Conservation (phyloP, 148 eudicot genomes). For the Linanthus parryae region DNA sequence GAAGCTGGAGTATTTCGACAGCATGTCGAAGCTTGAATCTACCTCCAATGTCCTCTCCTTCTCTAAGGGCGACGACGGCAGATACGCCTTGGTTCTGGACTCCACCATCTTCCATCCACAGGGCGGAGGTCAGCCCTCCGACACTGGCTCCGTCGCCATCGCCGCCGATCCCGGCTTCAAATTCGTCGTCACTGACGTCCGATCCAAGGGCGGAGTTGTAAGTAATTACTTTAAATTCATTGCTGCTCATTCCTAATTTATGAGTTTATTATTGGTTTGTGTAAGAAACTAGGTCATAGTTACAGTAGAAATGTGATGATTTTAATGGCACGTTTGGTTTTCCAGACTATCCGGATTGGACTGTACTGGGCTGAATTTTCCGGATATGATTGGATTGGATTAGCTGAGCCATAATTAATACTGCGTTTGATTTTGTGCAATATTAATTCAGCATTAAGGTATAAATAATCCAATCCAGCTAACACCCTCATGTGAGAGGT, state of each 20-base stretch:
- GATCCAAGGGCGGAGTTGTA: slow-evolving; percentile 61
- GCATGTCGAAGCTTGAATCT: slow-evolving; percentile 53
- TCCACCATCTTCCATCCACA: slow-evolving; percentile 88
- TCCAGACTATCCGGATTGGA: too few species aligned
- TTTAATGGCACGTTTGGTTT: too few species aligned
- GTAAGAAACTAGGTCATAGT: too few species aligned
- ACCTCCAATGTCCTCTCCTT: slow-evolving; percentile 32
- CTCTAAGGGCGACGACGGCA: slow-evolving; percentile 52
- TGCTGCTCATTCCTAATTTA: not conserved
- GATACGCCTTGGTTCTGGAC: slow-evolving; percentile 41
- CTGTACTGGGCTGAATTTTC: too few species aligned
- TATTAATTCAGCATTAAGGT: too few species aligned
- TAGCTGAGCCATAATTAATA: too few species aligned
- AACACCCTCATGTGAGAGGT: too few species aligned
- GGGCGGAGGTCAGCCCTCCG: slow-evolving; percentile 92
- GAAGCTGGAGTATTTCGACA: slow-evolving; percentile 40
- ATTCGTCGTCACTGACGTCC: slow-evolving; percentile 66
- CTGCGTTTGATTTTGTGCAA: too few species aligned
- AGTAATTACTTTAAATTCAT: slow-evolving; percentile 10
- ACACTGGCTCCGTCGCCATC: slow-evolving; percentile 48
- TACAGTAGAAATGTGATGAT: too few species aligned
- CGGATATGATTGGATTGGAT: too few species aligned
- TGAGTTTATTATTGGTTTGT: not conserved
- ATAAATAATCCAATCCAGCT: too few species aligned
- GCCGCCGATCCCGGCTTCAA: slow-evolving; percentile 29